Conservation (phyloP, 768 basidiomycete genomes). For the Neoboletus magnificus region DNA sequence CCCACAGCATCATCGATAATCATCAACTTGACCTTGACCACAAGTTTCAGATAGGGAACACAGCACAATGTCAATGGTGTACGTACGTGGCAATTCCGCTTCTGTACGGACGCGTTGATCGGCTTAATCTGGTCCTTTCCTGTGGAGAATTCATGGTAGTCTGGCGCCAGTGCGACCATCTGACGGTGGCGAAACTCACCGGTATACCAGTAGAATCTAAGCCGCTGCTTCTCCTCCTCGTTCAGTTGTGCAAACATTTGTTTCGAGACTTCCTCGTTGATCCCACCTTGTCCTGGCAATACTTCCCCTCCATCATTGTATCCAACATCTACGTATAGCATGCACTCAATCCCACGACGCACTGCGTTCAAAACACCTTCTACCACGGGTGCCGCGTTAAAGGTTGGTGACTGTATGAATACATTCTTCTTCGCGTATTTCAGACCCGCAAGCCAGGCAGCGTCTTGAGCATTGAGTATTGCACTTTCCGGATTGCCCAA, state of each 20-base stretch:
- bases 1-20: constrained; percentile 61
- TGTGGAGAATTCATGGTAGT: constrained; percentile 2
- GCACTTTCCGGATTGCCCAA: constrained; percentile 40
- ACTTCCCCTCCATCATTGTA: constrained; percentile 58
- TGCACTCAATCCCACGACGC: constrained; percentile 56
- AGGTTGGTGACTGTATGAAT: constrained; percentile 74
- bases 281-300: constrained; percentile 67
- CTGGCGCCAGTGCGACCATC: not conserved
- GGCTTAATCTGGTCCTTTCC: constrained; percentile 65
- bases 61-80: not conserved
- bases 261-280: constrained; percentile 65
- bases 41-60: not conserved
- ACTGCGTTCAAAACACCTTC: constrained; percentile 58
- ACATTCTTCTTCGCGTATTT: constrained; percentile 55
- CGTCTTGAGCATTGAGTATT: constrained; percentile 58
- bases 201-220: constrained; percentile 57
- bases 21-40: constrained; percentile 55
- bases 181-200: constrained; percentile 13
- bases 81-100: constrained; percentile 65
- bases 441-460: constrained; percentile 65
- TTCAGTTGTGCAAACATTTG: constrained; percentile 52
- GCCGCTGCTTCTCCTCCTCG: constrained; percentile 41
- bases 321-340: constrained; percentile 57
- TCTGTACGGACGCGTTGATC: constrained; percentile 60
- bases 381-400: constrained; percentile 64